These are phyloP conservation scores for Fusarium cyanostomum DNA, from an alignment of 2,329 filamentous ascomycete species.

Conservation along the genomic window DNA sequence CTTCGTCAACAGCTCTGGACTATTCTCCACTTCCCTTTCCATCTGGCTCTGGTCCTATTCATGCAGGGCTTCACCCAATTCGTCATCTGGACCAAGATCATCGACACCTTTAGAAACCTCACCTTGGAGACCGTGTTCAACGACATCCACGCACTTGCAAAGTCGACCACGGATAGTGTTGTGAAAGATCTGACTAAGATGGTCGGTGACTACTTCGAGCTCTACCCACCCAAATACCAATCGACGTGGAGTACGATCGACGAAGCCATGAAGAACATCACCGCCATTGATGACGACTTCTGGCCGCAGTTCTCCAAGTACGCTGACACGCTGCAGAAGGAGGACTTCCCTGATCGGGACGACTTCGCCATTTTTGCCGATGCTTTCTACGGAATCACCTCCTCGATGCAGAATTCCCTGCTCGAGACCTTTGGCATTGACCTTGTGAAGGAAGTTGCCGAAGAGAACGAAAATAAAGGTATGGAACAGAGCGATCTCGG, in stretches of 20 bases:
- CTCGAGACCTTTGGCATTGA: constrained; percentile 47
- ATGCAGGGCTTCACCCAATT: constrained; percentile 71
- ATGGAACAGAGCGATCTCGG: constrained; percentile 18
- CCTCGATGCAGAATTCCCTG: constrained; percentile 44
- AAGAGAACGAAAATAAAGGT: constrained; percentile 28
- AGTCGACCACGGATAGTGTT: constrained; percentile 34
- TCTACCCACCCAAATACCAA: constrained; percentile 42
- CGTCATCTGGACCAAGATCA: constrained; percentile 55
- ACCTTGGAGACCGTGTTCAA: constrained; percentile 17
- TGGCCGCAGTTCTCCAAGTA: constrained; percentile 38
- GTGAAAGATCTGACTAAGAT: constrained; percentile 26
- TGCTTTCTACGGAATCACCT: constrained; percentile 17
- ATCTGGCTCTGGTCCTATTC: constrained; percentile 70
- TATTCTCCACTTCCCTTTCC: constrained; percentile 68
- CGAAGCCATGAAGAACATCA: constrained; percentile 43
- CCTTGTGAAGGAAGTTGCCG: constrained; percentile 38
- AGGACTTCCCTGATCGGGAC: constrained; percentile 1
- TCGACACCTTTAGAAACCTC: constrained; percentile 44
- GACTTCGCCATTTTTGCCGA: constrained; percentile 10
- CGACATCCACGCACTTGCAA: constrained; percentile 14
- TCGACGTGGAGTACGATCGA: constrained; percentile 32
- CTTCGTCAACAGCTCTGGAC: constrained; percentile 69
- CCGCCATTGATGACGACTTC: constrained; percentile 40
- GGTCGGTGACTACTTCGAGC: constrained; percentile 36
- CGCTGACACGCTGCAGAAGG: constrained; percentile 3